Conservation (phyloP, 2,329 filamentous ascomycete species). For the Coleophoma crateriformis region DNA sequence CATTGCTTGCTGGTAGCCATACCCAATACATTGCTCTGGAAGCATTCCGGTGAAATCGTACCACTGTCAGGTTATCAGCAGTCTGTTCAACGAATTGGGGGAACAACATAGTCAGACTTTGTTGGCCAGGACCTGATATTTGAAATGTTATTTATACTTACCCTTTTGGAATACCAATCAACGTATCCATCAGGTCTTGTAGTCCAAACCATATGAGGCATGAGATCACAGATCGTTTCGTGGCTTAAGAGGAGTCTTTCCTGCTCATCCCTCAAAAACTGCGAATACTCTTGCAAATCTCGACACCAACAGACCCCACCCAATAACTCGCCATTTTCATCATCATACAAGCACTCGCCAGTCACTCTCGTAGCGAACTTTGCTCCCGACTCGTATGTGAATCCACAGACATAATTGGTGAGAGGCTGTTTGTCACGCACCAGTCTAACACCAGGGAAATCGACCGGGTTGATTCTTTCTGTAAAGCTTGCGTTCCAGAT, state of each 20-base stretch:
- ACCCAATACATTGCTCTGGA: constrained; percentile 8
- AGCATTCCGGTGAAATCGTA: constrained; percentile 18
- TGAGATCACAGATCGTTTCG: constrained; percentile 16
- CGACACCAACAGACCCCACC: constrained; percentile 18
- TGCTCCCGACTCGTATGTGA: constrained; percentile 9
- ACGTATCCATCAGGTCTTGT: constrained; percentile 8
- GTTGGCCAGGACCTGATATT: background rate
- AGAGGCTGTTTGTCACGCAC: constrained; percentile 6
- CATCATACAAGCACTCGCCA: constrained; percentile 19
- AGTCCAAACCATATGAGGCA: constrained; percentile 20
- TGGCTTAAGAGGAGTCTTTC: constrained; percentile 10
- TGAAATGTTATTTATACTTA: constrained; percentile 1
- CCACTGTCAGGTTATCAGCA: constrained; percentile 12
- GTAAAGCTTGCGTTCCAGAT: constrained; percentile 14
- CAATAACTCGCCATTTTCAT: constrained; percentile 14
- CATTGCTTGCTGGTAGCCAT: constrained; percentile 7
- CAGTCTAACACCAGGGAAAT: constrained; percentile 11
- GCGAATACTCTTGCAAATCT: constrained; percentile 12
- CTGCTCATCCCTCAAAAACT: constrained; percentile 9
- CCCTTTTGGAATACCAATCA: constrained; percentile 17
- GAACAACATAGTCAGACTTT: background rate
- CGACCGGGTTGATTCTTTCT: constrained; percentile 2
- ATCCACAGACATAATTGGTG: constrained; percentile 11
- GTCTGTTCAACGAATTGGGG: background rate
- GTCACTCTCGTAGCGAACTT: constrained; percentile 8